Percentiles rank a stretch among this genome's conserved stretches.
These are phyloP conservation scores for Candida ovalis DNA, from an alignment of 805 yeast genomes.

Conservation along the genomic window DNA sequence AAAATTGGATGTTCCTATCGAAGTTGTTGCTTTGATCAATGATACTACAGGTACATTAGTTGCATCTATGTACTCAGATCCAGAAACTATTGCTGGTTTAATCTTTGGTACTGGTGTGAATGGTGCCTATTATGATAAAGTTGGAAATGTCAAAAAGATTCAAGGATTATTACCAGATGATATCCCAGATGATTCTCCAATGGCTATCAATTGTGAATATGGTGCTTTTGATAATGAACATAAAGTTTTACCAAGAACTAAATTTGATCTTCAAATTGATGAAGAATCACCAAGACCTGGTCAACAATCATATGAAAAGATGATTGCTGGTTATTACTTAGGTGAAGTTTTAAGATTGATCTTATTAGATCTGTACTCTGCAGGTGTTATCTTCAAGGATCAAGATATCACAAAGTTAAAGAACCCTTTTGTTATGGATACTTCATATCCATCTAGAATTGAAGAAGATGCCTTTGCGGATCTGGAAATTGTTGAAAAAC, in stretches of 20 bases:
- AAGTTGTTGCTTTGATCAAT: conserved; percentile 88
- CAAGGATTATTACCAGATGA: conserved; percentile 66
- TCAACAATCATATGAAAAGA: conserved; percentile 93
- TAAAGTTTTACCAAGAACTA: conserved; percentile 78
- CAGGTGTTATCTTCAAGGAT: conserved; percentile 61
- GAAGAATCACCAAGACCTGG: conserved; percentile 90
- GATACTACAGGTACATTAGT: conserved; percentile 97
- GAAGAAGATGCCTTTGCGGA: conserved; percentile 90
- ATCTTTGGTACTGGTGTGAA: conserved; percentile 98
- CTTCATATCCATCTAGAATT: conserved; percentile 80
- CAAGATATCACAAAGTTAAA: conserved; percentile 66
- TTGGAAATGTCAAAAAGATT: conserved; percentile 72
- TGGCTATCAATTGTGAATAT: conserved; percentile 98
- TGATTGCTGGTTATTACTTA: conserved; percentile 94
- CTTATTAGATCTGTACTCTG: conserved; percentile 64
- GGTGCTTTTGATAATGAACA: conserved; percentile 97
- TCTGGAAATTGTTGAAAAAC: conserved; percentile 64
- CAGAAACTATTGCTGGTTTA: conserved; percentile 87
- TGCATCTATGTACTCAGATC: conserved; percentile 90
- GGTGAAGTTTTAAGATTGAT: conserved; percentile 88
- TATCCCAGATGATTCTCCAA: conserved; percentile 56
- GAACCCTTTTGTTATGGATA: conserved; percentile 72
- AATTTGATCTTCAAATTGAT: conserved; percentile 79
- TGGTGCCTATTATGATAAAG: conserved; percentile 89
- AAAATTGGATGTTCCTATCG: conserved; percentile 65